Conservation (phyloP, 345 rosid genomes). For the Erodium maritimum region DNA sequence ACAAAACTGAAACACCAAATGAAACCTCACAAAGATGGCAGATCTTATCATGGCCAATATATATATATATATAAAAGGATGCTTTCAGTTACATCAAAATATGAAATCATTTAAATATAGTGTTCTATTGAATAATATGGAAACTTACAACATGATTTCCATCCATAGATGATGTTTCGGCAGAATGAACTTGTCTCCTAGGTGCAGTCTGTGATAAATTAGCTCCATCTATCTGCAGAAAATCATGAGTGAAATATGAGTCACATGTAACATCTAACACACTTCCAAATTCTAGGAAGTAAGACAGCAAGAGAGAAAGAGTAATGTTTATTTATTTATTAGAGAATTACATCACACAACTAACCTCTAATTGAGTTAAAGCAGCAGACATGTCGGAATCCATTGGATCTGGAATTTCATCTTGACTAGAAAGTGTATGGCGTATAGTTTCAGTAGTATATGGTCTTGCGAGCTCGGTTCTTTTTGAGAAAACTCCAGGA, state of each 20-base stretch:
- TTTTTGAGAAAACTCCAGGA: slow-evolving; percentile 41
- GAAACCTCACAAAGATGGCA: neutral
- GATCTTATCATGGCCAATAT: neutral
- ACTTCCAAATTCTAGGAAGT: slow-evolving; percentile 8
- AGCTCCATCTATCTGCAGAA: too few relatives aligned
- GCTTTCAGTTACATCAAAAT: neutral
- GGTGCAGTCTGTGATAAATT: too few relatives aligned
- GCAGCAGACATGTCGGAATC: slow-evolving; percentile 24
- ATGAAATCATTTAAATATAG: neutral
- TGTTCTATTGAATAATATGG: neutral
- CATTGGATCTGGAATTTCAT: slow-evolving; percentile 36
- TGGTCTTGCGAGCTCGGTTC: slow-evolving; percentile 19
- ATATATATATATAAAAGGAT: too few relatives aligned
- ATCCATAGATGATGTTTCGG: slow-evolving; percentile 14
- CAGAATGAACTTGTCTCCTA: too few relatives aligned
- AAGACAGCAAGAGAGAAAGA: slow-evolving; percentile 13
- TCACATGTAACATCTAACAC: too few relatives aligned
- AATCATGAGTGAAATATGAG: too few relatives aligned
- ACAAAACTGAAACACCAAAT: neutral
- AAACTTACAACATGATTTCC: slow-evolving; percentile 19
- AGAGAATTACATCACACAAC: too few relatives aligned
- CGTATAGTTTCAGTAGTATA: slow-evolving; percentile 27
- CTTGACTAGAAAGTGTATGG: slow-evolving; percentile 34
- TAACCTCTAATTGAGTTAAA: slow-evolving; percentile 11
- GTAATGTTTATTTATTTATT: too few relatives aligned